Evolutionary conservation across 129 eudicot genomes (phyloP), one percentile per base, ranked within the genome.

Genomic region (Helichrysum umbraculigerum): DNA sequence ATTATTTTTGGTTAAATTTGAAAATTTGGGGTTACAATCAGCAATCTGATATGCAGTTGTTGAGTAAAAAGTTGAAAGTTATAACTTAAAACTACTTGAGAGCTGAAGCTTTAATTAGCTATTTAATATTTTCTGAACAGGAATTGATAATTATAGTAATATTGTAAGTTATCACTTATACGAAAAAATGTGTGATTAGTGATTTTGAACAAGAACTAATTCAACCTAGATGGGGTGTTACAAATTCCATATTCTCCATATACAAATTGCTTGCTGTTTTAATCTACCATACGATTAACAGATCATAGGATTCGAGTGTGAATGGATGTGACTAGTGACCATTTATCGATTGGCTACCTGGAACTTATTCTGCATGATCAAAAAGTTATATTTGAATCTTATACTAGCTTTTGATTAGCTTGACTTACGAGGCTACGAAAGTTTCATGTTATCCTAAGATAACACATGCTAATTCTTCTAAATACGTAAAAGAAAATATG

Each of bases 281-380:
- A 29, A 56, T 56, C 62, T 56, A 7, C 75, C 52, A 44, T 44
- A 44, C 10, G 52, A 44, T 44, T 25, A 42, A 44, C 17, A 44
- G 17, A 22, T 29, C 63, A 70, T 70, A 50, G 1, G 75, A 50
- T 8, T 47, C 2, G 5, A 50, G 44, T 50, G 42, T 71, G 33
- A 30, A 71, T 28, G 35, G 63, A 71, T 28, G 30, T 51, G 44
- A 51, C 21, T 7, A 16, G 12, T 51, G 44, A 51, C 63, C 63
- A 70, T 28, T 50, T 17, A 68, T 50, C n/a, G 3, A 7, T 17
- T 51, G 42, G 17, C 32, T 25, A 25, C 28, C 28, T 71, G 75
- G 75, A 51, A 50, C 29, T 30, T 71, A 68, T 68, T 68, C 73
- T 5, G 9, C 57, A 68, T 11, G 16, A 68, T 42, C 58, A 30